Evolutionary conservation across 2,329 filamentous ascomycete genomes (phyloP).

Genomic region (Coniella vitis): DNA sequence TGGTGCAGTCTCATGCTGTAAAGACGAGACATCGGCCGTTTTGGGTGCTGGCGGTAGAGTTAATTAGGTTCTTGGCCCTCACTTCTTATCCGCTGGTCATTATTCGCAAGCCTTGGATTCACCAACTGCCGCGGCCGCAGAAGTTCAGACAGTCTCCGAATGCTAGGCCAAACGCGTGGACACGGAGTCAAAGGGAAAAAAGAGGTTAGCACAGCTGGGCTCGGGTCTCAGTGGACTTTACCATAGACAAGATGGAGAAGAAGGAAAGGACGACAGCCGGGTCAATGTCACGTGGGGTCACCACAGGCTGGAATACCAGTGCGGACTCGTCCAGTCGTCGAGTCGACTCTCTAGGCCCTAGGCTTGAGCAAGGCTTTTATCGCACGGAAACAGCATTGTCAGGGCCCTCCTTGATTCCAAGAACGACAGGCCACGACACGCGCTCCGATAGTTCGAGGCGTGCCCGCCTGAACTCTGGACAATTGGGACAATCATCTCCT

Average conservation of each 20-base stretch:
- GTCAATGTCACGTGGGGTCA: slow-evolving; percentile 25
- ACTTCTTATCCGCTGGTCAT: neutral
- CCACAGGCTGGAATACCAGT: slow-evolving; percentile 18
- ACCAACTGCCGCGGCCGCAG: too few species aligned
- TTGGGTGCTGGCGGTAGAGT: neutral
- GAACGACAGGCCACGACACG: neutral
- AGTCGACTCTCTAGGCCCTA: neutral
- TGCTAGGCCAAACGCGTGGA: neutral
- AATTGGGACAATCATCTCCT: neutral
- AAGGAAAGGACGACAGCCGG: slow-evolving; percentile 15
- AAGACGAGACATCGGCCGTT: neutral
- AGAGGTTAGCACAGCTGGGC: slow-evolving; percentile 12
- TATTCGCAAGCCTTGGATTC: too few species aligned
- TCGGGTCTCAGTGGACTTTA: slow-evolving; percentile 14
- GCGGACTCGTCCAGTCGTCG: slow-evolving; percentile 5
- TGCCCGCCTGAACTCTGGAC: slow-evolving; percentile 3
- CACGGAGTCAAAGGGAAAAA: slow-evolving; percentile 7
- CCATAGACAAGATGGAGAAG: slow-evolving; percentile 19
- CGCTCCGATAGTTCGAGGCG: neutral
- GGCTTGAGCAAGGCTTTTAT: slow-evolving; percentile 5
- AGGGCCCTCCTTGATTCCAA: neutral
- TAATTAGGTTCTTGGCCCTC: neutral
- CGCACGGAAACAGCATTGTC: slow-evolving; percentile 1
- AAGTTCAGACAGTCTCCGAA: too few species aligned
- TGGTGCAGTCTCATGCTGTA: neutral